Conservation (phyloP, 2,329 filamentous ascomycete genomes). For the Colletotrichum cereale region DNA sequence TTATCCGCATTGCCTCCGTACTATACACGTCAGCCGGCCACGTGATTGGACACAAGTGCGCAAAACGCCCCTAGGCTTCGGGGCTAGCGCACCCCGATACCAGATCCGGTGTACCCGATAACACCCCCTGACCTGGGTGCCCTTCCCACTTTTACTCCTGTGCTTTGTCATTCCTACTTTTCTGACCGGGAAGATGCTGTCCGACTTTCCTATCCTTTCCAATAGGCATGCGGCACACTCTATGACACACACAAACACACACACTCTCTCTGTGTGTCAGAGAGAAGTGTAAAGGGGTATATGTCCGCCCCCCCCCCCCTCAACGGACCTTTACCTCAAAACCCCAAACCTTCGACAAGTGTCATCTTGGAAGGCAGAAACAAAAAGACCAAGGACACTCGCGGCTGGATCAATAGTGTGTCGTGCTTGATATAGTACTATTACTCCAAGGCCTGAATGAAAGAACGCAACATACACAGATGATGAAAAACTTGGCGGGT, state of each 20-base stretch:
- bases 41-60: constrained; percentile 32
- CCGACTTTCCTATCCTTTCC: neutral
- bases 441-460: neutral
- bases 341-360: neutral
- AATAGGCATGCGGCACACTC: neutral
- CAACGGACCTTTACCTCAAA: neutral
- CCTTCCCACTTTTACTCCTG: neutral
- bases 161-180: neutral
- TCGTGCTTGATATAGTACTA: neutral
- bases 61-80: constrained; percentile 14
- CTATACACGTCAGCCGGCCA: neutral
- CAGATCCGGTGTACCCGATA: constrained; percentile 23
- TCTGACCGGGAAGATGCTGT: neutral
- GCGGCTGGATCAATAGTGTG: no score
- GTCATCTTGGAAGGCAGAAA: constrained; percentile 44
- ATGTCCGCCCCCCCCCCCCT: neutral
- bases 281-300: no score
- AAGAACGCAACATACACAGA: neutral
- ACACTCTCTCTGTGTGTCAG: neutral
- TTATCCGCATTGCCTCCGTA: neutral
- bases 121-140: neutral
- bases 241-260: neutral
- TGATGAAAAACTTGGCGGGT: neutral
- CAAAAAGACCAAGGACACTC: neutral
- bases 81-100: constrained; percentile 26